Evolutionary conservation across 805 yeast genomes (phyloP), one percentile per base, ranked within the genome.

Genomic region (Torulaspora franciscae): DNA sequence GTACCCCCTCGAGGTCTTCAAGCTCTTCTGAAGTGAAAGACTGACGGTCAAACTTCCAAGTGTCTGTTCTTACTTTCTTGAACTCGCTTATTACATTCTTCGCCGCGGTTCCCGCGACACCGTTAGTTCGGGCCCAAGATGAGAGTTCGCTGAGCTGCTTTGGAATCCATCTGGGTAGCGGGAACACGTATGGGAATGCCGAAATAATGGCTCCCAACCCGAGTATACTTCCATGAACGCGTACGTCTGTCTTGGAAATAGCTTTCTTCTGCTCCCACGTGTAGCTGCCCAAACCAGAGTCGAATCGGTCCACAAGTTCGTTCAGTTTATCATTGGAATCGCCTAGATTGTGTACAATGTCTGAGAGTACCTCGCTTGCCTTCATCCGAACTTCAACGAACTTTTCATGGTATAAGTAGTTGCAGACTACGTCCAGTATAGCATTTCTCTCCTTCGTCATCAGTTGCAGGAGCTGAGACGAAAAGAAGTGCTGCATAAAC

Each of bases 111-210:
- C 96, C 96, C 24, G 85, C 79, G 42, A 81, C 62, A 6, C 97
- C 97, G 13, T 81, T 81, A 15, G 85, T 76, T 11, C 84, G 79
- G 2, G 88, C 81, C 60, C 80, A 81, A 22, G 76, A 77, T 0
- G 96, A 89, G 47, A 93, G 66, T 1, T 76, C 69, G 1, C 84
- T 74, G 50, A 91, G 70, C 11, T 85, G 76, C 7, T 70, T 67
- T 0, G 98, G 97, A 14, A 91, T 73, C 97, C 97, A 93, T 23
- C 53, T 43, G 1, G 99, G 98, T 2, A 95, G 90, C 0, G 99
- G 99, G 1, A 95, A 83, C 2, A 74, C 69, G 57, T 89, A 93
- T 2, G 98, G 91, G 66, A 85, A 93, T 0, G 98, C 97, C 37
- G 82, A 80, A 1, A 93, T 78, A 34, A 91, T 68, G 0, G 97